Percentiles rank a stretch among this genome's conserved stretches.
phyloP scores from a whole-genome alignment of 257 asterid species.

The Petrea volubilis region DNA sequence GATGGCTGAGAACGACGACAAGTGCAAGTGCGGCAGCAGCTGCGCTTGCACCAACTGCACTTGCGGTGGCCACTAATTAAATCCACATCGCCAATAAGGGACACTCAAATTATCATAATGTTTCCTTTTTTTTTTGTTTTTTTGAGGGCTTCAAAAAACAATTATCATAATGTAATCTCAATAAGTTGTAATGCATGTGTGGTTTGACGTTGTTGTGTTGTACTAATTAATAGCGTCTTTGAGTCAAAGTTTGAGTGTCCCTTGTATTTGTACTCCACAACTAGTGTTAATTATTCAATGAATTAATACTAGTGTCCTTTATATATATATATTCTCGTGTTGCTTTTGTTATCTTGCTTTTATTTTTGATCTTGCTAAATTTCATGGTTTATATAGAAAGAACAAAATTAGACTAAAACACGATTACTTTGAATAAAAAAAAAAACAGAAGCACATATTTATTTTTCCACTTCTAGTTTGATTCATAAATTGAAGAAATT shows the following conservation, averaged over 20 bases:
- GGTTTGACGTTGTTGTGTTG: background rate
- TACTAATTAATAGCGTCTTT: background rate
- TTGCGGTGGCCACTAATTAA: constrained; percentile 48
- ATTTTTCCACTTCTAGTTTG: too few relatives aligned
- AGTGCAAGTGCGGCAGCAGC: constrained; percentile 24
- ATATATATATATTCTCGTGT: background rate
- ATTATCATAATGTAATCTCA: too few relatives aligned
- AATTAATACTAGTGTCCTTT: constrained; percentile 5
- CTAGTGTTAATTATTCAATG: background rate
- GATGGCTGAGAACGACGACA: constrained; percentile 27
- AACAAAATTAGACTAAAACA: too few relatives aligned
- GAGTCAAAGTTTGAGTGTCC: constrained; percentile 23
- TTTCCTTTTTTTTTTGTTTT: too few relatives aligned
- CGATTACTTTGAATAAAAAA: too few relatives aligned
- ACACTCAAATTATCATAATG: constrained; percentile 10
- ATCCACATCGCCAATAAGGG: constrained; percentile 10
- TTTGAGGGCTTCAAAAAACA: too few relatives aligned
- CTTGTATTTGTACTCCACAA: background rate
- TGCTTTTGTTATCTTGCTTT: background rate
- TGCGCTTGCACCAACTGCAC: constrained; percentile 62
- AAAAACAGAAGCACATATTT: too few relatives aligned
- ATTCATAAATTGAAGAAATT: too few relatives aligned
- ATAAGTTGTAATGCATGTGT: too few relatives aligned
- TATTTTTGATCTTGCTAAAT: background rate
- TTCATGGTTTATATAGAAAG: too few relatives aligned